Evolutionary conservation across 345 rosid genomes (phyloP).

Genomic region (Viola odorata): DNA sequence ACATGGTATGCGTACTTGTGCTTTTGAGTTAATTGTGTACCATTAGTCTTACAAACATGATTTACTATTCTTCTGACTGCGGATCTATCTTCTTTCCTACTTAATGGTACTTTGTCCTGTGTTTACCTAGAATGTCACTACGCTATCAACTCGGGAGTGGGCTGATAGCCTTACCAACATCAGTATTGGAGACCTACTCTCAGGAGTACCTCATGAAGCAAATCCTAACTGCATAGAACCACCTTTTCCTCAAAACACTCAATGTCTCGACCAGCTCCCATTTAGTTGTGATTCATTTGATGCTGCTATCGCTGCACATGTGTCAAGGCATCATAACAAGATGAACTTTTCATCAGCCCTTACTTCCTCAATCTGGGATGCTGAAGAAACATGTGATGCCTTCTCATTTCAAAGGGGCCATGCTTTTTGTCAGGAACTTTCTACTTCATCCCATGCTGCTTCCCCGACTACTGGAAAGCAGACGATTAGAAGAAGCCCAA

Average conservation of each 20-base stretch:
- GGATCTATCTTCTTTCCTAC: not conserved
- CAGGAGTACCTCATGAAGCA: slow-evolving; percentile 54
- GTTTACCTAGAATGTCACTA: slow-evolving; percentile 27
- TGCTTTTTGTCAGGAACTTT: slow-evolving; percentile 24
- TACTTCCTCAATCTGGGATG: slow-evolving; percentile 80
- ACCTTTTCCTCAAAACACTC: slow-evolving; percentile 38
- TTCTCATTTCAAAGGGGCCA: slow-evolving; percentile 63
- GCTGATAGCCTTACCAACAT: slow-evolving; percentile 93
- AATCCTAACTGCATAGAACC: slow-evolving; percentile 34
- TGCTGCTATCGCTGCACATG: slow-evolving; percentile 97
- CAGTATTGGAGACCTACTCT: slow-evolving; percentile 84
- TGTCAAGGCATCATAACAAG: slow-evolving; percentile 70
- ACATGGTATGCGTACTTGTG: slow-evolving; percentile 30
- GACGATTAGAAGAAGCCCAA: slow-evolving; percentile 22
- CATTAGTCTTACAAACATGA: not conserved
- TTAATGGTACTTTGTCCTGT: slow-evolving; percentile 36
- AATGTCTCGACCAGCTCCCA: slow-evolving; percentile 50
- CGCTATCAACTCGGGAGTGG: slow-evolving; percentile 79
- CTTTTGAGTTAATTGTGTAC: not conserved
- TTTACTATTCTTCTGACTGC: not conserved
- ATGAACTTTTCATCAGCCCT: slow-evolving; percentile 39
- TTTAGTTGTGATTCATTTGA: slow-evolving; percentile 95
- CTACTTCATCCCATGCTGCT: slow-evolving; percentile 26
- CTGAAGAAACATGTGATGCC: slow-evolving; percentile 97
- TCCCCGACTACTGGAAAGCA: slow-evolving; percentile 28